Percentiles rank a stretch among this genome's conserved stretches.
These are phyloP conservation scores for Lentinula raphanica DNA, from an alignment of 768 basidiomycete genomes.

Conservation along the genomic window DNA sequence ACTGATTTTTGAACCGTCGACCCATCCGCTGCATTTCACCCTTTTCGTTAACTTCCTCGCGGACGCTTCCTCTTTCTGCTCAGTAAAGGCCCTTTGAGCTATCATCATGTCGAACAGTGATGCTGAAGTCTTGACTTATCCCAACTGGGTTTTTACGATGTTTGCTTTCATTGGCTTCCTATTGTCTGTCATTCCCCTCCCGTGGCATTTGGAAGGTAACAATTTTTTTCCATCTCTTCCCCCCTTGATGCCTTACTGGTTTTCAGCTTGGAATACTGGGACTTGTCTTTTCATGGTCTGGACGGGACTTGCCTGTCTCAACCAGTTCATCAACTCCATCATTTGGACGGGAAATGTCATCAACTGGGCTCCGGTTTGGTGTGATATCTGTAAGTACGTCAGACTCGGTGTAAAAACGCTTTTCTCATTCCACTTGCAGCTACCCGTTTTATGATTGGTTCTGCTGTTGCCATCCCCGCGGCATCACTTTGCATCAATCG, in stretches of 20 bases:
- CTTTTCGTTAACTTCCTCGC: conserved; percentile 27
- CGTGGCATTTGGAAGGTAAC: conserved; percentile 64
- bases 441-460: conserved; percentile 39
- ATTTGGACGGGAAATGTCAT: conserved; percentile 49
- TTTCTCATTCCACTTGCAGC: conserved; percentile 21
- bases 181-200: conserved; percentile 52
- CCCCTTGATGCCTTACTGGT: background rate
- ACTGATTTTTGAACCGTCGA: conserved; percentile 5
- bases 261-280: conserved; percentile 44
- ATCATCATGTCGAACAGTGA: background rate
- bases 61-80: conserved; percentile 10
- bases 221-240: background rate
- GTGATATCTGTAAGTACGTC: conserved; percentile 41
- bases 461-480: conserved; percentile 44
- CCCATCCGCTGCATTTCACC: conserved; percentile 21
- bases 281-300: conserved; percentile 56
- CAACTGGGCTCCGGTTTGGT: conserved; percentile 40
- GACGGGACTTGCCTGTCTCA: conserved; percentile 42
- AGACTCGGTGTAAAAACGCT: background rate
- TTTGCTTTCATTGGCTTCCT: conserved; percentile 58
- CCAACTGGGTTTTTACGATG: conserved; percentile 41
- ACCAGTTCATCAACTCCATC: conserved; percentile 45
- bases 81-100: background rate
- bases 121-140: conserved; percentile 22
- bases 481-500: conserved; percentile 55